Percentiles rank a stretch among this genome's conserved stretches.
These are phyloP conservation scores for Leishmania braziliensis DNA, from an alignment of 208 protist species.

Conservation along the genomic window DNA sequence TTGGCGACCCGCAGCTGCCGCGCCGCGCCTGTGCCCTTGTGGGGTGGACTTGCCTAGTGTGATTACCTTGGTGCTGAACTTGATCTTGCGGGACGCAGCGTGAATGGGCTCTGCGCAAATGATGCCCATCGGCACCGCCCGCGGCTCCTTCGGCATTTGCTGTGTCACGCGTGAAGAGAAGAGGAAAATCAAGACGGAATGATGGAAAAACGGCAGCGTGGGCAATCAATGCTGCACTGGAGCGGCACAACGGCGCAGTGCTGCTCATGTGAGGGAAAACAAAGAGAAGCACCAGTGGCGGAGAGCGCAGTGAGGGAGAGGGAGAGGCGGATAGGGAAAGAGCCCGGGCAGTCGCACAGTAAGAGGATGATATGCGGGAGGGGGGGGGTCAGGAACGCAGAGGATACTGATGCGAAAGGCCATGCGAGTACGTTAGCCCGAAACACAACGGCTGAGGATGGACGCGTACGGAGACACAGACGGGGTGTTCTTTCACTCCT, in stretches of 20 bases:
- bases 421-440: neutral
- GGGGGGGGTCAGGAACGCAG: no score
- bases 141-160: constrained; percentile 72
- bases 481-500: neutral
- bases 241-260: neutral
- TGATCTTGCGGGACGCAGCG: constrained; percentile 59
- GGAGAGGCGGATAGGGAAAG: neutral
- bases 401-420: neutral
- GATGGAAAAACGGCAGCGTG: neutral
- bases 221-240: neutral
- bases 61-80: constrained; percentile 74
- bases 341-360: neutral
- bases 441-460: neutral
- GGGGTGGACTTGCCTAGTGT: constrained; percentile 70
- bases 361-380: neutral
- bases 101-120: constrained; percentile 73
- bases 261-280: neutral
- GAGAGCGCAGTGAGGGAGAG: constrained; percentile 1
- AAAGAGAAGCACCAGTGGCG: neutral
- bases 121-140: constrained; percentile 84
- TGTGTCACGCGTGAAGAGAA: neutral
- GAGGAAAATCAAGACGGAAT: neutral
- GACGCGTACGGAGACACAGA: neutral
- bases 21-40: constrained; percentile 28
- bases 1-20: constrained; percentile 31